A percentile compares a stretch with the other conserved stretches of the same genome.
These are phyloP conservation scores for Fusarium sp. DNA, from an alignment of 2,329 filamentous ascomycete genomes.

Conservation along the genomic window DNA sequence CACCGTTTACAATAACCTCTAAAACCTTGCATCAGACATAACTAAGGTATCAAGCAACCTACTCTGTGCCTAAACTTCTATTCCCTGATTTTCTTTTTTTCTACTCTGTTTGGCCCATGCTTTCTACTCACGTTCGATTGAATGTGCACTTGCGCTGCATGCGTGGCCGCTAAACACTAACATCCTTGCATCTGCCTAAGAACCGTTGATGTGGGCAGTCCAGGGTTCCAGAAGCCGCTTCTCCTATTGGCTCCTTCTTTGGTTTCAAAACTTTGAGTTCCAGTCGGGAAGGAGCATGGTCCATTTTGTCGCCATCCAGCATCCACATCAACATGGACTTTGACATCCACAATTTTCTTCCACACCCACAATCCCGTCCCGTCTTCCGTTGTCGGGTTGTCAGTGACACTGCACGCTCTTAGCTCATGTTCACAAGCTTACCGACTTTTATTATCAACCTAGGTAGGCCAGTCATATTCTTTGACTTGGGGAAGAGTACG, in stretches of 20 bases:
- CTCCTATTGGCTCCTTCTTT: slow-evolving; percentile 20
- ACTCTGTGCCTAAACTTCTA: background rate
- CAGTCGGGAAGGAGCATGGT: slow-evolving; percentile 37
- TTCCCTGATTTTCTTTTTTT: background rate
- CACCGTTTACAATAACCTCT: background rate
- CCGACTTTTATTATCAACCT: background rate
- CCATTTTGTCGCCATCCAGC: slow-evolving; percentile 26
- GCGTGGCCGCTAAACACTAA: slow-evolving; percentile 27
- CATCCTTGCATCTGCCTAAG: slow-evolving; percentile 27
- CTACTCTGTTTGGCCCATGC: background rate
- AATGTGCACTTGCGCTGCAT: slow-evolving; percentile 15
- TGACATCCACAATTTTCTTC: background rate
- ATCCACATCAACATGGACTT: slow-evolving; percentile 23
- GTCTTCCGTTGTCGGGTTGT: background rate
- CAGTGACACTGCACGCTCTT: background rate
- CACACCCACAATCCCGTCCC: background rate
- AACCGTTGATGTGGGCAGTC: slow-evolving; percentile 26
- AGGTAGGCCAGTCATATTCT: background rate
- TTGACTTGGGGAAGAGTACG: background rate
- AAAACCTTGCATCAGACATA: background rate
- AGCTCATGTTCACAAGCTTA: background rate
- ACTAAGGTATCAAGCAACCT: background rate
- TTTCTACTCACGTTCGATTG: slow-evolving; percentile 24
- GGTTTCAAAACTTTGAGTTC: slow-evolving; percentile 38
- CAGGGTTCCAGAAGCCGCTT: slow-evolving; percentile 17